Evolutionary conservation across 106 monocot genomes (phyloP), one percentile per base, ranked within the genome.

Genomic region (Allium cepa): DNA sequence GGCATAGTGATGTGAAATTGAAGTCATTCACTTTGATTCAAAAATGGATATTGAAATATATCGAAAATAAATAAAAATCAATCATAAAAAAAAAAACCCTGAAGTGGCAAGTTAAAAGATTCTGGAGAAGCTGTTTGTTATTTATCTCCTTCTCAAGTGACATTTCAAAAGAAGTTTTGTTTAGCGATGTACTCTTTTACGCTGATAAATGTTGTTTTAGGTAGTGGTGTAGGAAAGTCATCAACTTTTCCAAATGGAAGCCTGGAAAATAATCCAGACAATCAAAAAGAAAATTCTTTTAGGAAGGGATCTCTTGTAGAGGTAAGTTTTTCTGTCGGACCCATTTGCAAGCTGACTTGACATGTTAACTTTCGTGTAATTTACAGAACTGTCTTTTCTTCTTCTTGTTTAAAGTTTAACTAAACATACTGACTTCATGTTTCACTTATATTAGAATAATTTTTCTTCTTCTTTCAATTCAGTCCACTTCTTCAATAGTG

Each of bases 261-360:
- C 46, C 46, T 26, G 71, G 72, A 68, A 70, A 78, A 58, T 28
- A 74, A 68, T 70, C 28, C 11, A 17, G 53, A 11, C 55, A 73
- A 48, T 79, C 28, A 57, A 7, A 73, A 47, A 27, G 81, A 75
- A 57, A 84, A 73, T 73, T 59, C 26, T 61, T 83, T 94, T 17
- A 60, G 74, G 55, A 80, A 84, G 67, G 88, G 83, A 56, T 74
- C 83, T 55, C 70, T 79, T 72, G 88, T 93, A 73, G 89, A 92
- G 92, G 92, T 88, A 78, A 56, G 69, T 18, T 56, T 36, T 49
- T 64, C 10, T 64, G 18, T 64, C 46, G 47, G 49, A 64, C 9
- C 10, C 11, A 48, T 49, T 64, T 48, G 64, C 64, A 48, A 17
- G 16, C 4, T 26, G 49, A 18, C 11, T 3, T 55, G 53, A 36